Evolutionary conservation across 2,329 filamentous ascomycete genomes (phyloP).

Genomic region (Verticillium dahliae): DNA sequence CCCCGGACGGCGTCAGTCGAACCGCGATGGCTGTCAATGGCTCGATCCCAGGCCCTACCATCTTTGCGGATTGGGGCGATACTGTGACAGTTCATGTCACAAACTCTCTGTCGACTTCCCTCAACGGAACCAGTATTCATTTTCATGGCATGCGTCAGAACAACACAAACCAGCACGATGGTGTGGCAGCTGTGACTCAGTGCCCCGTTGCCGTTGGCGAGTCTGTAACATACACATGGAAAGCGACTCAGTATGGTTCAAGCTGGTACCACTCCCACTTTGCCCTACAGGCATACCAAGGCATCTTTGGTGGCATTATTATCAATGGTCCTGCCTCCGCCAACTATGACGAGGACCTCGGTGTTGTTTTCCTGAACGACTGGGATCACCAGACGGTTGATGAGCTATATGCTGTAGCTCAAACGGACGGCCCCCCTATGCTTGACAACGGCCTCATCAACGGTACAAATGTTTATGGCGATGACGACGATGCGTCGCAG

Average conservation of each 20-base stretch:
- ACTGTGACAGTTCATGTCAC: constrained; percentile 45
- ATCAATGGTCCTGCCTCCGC: constrained; percentile 53
- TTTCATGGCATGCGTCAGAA: constrained; percentile 57
- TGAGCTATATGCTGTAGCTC: constrained; percentile 21
- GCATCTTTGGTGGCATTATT: constrained; percentile 53
- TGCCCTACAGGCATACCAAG: constrained; percentile 40
- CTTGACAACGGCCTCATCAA: constrained; percentile 40
- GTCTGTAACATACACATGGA: constrained; percentile 50
- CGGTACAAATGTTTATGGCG: constrained; percentile 30
- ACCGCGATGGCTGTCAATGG: constrained; percentile 44
- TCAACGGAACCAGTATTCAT: constrained; percentile 56
- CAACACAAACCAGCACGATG: constrained; percentile 48
- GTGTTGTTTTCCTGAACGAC: constrained; percentile 51
- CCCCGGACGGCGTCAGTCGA: constrained; percentile 39
- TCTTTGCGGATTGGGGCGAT: constrained; percentile 46
- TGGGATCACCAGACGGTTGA: constrained; percentile 45
- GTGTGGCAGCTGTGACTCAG: constrained; percentile 43
- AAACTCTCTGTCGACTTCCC: constrained; percentile 36
- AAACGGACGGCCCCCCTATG: constrained; percentile 22
- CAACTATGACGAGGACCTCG: constrained; percentile 59
- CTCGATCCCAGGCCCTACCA: constrained; percentile 51
- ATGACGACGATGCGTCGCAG: constrained; percentile 15
- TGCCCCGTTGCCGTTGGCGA: constrained; percentile 45
- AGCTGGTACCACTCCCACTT: constrained; percentile 59
- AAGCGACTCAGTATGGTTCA: constrained; percentile 46